Percentiles rank a stretch among this genome's conserved stretches.
phyloP scores from a whole-genome alignment of 2,329 filamentous ascomycete genomes.

The Fusarium bulbicola region DNA sequence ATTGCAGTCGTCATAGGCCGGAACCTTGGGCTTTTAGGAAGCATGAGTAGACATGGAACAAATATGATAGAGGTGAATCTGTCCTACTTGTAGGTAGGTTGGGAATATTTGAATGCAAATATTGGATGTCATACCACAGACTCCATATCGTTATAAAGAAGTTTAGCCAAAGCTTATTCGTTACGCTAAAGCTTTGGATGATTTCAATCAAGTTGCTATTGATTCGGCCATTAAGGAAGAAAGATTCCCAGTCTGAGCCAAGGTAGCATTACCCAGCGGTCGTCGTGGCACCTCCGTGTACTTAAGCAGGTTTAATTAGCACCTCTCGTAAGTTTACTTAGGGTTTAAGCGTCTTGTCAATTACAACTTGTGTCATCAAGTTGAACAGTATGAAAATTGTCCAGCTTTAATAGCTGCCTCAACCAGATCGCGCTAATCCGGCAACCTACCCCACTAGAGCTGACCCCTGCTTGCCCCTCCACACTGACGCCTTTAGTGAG shows the following conservation, averaged over 20 bases:
- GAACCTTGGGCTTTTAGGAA: conserved; percentile 11
- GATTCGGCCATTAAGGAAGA: background rate
- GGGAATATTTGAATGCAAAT: background rate
- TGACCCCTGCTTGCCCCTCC: conserved; percentile 38
- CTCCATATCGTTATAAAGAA: background rate
- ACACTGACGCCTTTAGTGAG: conserved; percentile 23
- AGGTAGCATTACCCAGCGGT: background rate
- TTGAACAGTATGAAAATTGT: background rate
- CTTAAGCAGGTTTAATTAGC: background rate
- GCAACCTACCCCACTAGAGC: conserved; percentile 40
- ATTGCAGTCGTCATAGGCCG: conserved; percentile 8
- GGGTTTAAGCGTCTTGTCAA: background rate
- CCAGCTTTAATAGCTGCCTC: background rate
- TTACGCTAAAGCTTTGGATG: background rate
- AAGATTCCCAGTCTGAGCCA: no score
- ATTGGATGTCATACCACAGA: background rate
- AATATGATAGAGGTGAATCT: conserved; percentile 16
- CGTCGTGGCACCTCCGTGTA: background rate
- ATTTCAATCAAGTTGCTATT: background rate
- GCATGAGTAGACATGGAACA: conserved; percentile 22
- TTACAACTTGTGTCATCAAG: background rate
- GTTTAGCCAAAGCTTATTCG: background rate
- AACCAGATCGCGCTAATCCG: conserved; percentile 9
- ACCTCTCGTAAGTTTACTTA: background rate
- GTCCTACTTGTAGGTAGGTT: background rate